phyloP scores from a whole-genome alignment of 225 moss, liverwort and hornwort species.

The Pseudoscleropodium purum region DNA sequence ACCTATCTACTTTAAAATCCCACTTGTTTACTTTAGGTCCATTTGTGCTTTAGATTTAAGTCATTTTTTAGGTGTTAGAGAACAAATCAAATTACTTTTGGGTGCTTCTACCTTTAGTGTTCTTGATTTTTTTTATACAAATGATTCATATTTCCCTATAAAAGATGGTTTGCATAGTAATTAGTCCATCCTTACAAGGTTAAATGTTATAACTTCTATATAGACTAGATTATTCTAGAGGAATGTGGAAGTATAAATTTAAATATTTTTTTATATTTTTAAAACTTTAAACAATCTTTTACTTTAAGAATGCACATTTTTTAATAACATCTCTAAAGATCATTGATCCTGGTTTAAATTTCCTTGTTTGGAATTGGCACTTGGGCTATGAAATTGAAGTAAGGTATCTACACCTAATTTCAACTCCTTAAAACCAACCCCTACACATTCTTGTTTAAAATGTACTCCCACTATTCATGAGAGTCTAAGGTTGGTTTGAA shows the following conservation, averaged over 20 bases:
- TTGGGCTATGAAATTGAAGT: neutral
- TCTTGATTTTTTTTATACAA: too few relatives aligned
- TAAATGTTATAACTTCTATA: fast-evolving
- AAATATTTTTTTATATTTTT: neutral
- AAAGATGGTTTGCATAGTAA: too few relatives aligned
- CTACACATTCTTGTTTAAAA: neutral
- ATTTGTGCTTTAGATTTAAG: too few relatives aligned
- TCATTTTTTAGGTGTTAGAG: too few relatives aligned
- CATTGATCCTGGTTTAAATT: fast-evolving
- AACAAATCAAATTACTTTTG: too few relatives aligned
- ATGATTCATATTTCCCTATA: too few relatives aligned
- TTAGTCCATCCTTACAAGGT: neutral
- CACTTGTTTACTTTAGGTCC: too few relatives aligned
- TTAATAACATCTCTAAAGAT: too few relatives aligned
- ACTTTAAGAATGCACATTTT: neutral
- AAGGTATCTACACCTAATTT: neutral
- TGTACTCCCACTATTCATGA: neutral
- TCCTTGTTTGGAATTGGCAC: neutral
- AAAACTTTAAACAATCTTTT: neutral
- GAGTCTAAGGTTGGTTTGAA: fast-evolving
- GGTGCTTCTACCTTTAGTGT: too few relatives aligned
- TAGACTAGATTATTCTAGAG: neutral
- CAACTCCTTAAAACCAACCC: neutral
- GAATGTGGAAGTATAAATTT: neutral
- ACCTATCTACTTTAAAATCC: too few relatives aligned